Conservation (phyloP, 2,329 filamentous ascomycete species). For the Talaromyces atroroseus region DNA sequence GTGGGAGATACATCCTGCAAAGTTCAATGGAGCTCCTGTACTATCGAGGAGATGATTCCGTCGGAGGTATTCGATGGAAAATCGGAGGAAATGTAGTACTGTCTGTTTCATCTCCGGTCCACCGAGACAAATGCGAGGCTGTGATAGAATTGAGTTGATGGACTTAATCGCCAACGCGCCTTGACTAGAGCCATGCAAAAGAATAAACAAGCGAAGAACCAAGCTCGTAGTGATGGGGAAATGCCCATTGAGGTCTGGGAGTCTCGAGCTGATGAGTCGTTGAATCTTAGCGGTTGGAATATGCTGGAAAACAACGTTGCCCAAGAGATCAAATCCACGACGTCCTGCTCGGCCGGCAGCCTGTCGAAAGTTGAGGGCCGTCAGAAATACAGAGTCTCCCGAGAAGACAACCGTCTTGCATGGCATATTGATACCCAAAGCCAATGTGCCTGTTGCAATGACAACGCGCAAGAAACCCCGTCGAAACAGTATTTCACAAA, state of each 20-base stretch:
- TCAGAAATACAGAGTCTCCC: slow-evolving; percentile 67
- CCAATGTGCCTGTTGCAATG: slow-evolving; percentile 69
- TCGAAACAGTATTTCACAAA: slow-evolving; percentile 57
- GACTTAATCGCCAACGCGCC: slow-evolving; percentile 57
- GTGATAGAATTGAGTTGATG: slow-evolving; percentile 63
- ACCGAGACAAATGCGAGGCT: slow-evolving; percentile 65
- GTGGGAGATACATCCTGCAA: slow-evolving; percentile 64
- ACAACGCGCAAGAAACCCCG: slow-evolving; percentile 66
- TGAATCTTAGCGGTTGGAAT: slow-evolving; percentile 57
- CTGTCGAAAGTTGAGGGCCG: slow-evolving; percentile 70
- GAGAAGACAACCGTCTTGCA: slow-evolving; percentile 76
- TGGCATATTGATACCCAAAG: slow-evolving; percentile 77
- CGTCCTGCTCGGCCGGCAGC: slow-evolving; percentile 72
- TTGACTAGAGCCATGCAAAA: slow-evolving; percentile 61
- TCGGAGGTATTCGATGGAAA: slow-evolving; percentile 74
- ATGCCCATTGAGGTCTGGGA: slow-evolving; percentile 70
- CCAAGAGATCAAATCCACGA: slow-evolving; percentile 72
- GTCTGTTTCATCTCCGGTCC: slow-evolving; percentile 62
- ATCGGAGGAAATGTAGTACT: slow-evolving; percentile 69
- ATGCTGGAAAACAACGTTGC: slow-evolving; percentile 73
- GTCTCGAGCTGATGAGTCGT: slow-evolving; percentile 64
- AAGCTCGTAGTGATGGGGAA: slow-evolving; percentile 72
- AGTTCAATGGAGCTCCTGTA: slow-evolving; percentile 62
- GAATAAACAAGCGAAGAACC: slow-evolving; percentile 61
- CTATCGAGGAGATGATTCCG: slow-evolving; percentile 60